Evolutionary conservation across 371 early-diverging fungal genomes (phyloP).

Genomic region (Circinella minor): DNA sequence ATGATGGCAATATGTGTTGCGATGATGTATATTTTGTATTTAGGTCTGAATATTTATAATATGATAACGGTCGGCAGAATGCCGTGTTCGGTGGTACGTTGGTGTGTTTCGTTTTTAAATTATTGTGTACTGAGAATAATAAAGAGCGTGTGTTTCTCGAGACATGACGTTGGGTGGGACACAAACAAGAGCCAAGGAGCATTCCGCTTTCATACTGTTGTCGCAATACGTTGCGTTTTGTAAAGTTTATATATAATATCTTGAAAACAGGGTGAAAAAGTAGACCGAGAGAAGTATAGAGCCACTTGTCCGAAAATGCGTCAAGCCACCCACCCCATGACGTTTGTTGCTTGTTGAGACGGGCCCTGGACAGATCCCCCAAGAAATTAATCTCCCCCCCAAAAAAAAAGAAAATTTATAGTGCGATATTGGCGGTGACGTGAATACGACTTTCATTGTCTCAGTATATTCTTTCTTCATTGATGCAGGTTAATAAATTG

Average conservation of each 20-base stretch:
- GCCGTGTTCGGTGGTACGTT: not conserved
- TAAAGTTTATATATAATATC: conserved; percentile 6
- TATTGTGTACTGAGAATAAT: not conserved
- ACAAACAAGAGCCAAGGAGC: conserved; percentile 9
- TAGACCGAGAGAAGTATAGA: not conserved
- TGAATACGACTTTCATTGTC: no score
- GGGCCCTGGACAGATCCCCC: not conserved
- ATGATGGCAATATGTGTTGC: not conserved
- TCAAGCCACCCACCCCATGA: not conserved
- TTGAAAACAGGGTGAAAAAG: not conserved
- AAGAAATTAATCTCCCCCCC: not conserved
- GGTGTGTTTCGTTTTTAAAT: conserved; percentile 1
- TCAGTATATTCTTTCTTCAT: no score
- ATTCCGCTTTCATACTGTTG: conserved; percentile 9
- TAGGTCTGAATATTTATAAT: not conserved
- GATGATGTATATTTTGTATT: not conserved
- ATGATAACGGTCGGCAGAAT: not conserved
- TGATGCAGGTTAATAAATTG: no score
- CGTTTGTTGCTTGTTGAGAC: not conserved
- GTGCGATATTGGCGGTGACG: no score
- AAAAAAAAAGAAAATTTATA: no score
- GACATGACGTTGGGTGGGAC: conserved; percentile 11
- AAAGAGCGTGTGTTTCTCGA: conserved; percentile 8
- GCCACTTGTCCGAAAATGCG: not conserved
- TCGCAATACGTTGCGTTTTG: conserved; percentile 3